A percentile compares a stretch with the other conserved stretches of the same genome.
phyloP scores from a whole-genome alignment of 495 filamentous ascomycete species.

The Podospora didyma region DNA sequence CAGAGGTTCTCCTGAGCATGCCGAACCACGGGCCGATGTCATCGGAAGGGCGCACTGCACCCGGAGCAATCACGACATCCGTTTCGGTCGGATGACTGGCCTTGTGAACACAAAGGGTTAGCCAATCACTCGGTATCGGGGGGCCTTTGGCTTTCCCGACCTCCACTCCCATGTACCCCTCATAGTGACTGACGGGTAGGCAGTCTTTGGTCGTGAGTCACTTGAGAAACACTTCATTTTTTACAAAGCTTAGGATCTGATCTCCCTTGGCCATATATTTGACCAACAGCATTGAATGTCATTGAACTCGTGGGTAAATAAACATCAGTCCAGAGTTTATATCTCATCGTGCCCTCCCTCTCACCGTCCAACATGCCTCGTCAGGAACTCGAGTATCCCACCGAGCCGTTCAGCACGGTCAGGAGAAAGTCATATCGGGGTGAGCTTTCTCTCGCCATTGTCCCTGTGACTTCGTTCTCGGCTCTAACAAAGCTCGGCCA shows the following conservation, averaged over 20 bases:
- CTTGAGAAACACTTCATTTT: no score
- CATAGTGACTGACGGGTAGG: no score
- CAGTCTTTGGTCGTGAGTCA: no score
- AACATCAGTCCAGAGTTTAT: no score
- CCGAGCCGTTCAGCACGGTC: constrained; percentile 62
- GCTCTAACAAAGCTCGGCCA: constrained; percentile 22
- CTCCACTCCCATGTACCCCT: neutral
- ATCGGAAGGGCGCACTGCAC: neutral
- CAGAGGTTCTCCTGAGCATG: no score
- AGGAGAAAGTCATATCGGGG: constrained; percentile 68
- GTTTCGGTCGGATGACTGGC: neutral
- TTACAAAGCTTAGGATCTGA: no score
- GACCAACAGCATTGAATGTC: no score
- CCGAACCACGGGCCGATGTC: no score
- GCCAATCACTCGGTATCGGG: neutral
- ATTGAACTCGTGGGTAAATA: no score
- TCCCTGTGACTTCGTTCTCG: neutral
- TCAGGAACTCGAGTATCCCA: constrained; percentile 61
- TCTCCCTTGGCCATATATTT: no score
- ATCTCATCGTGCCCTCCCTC: no score
- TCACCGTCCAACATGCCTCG: constrained; percentile 39
- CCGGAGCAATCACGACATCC: neutral
- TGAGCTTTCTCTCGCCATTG: constrained; percentile 23
- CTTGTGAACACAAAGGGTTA: neutral
- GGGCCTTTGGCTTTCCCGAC: neutral